These are phyloP conservation scores for Aspergillus ochraceoroseus DNA, from an alignment of 2,329 filamentous ascomycete species.

Conservation along the genomic window DNA sequence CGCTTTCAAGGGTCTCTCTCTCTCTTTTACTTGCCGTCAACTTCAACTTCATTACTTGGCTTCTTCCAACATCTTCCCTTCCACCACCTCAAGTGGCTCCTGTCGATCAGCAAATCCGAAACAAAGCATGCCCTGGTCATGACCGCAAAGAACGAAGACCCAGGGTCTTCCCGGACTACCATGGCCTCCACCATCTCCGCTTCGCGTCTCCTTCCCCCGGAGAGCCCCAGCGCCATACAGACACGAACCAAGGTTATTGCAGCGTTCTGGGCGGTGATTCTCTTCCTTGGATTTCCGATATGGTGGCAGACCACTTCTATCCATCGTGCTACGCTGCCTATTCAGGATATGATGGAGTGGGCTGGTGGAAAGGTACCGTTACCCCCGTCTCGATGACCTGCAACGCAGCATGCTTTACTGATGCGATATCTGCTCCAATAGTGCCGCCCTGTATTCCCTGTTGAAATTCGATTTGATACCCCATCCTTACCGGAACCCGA, in stretches of 20 bases:
- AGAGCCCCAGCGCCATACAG: constrained; percentile 64
- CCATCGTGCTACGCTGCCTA: constrained; percentile 75
- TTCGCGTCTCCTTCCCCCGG: constrained; percentile 62
- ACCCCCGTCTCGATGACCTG: not conserved
- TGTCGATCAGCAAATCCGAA: not conserved
- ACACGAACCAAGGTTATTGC: constrained; percentile 70
- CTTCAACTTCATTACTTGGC: constrained; percentile 17
- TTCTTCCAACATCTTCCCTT: not conserved
- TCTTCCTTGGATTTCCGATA: constrained; percentile 80
- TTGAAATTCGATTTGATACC: constrained; percentile 73
- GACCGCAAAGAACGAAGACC: constrained; percentile 34
- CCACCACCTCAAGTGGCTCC: not conserved
- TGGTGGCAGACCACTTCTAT: constrained; percentile 96
- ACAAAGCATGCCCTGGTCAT: constrained; percentile 36
- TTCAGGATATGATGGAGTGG: constrained; percentile 86
- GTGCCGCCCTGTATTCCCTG: constrained; percentile 81
- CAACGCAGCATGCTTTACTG: not conserved
- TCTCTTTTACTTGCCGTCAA: constrained; percentile 9
- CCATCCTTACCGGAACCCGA: constrained; percentile 61
- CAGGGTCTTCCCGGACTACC: constrained; percentile 25
- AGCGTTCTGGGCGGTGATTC: constrained; percentile 85
- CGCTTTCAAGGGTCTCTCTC: constrained; percentile 16
- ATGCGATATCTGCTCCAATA: constrained; percentile 51
- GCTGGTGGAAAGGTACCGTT: constrained; percentile 73
- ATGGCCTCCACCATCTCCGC: constrained; percentile 24